Evolutionary conservation across 768 basidiomycete species (phyloP).

Genomic region (Russula abietina): DNA sequence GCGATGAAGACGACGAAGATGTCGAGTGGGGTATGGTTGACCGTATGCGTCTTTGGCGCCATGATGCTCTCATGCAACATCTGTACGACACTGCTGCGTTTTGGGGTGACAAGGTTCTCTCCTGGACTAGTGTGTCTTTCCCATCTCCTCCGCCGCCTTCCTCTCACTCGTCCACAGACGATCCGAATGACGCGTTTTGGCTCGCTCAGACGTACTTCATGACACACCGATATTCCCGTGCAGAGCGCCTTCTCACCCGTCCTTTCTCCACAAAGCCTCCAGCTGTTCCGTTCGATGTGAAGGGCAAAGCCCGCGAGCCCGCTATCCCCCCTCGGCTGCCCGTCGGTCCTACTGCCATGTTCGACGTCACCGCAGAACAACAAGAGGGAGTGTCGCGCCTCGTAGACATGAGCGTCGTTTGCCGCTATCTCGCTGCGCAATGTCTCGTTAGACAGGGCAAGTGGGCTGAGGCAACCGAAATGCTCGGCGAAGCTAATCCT

Average conservation of each 20-base stretch:
- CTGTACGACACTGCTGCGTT: constrained; percentile 95
- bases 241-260: constrained; percentile 84
- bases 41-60: constrained; percentile 93
- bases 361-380: constrained; percentile 59
- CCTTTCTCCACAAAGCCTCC: constrained; percentile 61
- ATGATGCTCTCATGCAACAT: constrained; percentile 98
- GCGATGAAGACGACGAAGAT: constrained; percentile 49
- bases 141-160: not conserved
- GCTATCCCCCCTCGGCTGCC: constrained; percentile 49
- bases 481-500: constrained; percentile 90
- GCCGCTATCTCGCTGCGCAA: constrained; percentile 93
- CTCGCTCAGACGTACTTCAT: constrained; percentile 96
- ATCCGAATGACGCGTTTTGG: constrained; percentile 99
- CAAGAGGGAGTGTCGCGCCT: constrained; percentile 66
- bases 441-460: constrained; percentile 90
- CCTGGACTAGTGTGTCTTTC: constrained; percentile 73
- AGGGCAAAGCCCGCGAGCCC: constrained; percentile 46
- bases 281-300: constrained; percentile 38
- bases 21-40: constrained; percentile 86
- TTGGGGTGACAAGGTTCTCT: constrained; percentile 97
- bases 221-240: constrained; percentile 91
- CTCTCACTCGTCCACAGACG: constrained; percentile 44
- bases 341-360: constrained; percentile 63
- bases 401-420: constrained; percentile 92
- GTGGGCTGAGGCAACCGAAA: constrained; percentile 86